Conservation (phyloP, 2,329 filamentous ascomycete species). For the Diaporthe humulicola region DNA sequence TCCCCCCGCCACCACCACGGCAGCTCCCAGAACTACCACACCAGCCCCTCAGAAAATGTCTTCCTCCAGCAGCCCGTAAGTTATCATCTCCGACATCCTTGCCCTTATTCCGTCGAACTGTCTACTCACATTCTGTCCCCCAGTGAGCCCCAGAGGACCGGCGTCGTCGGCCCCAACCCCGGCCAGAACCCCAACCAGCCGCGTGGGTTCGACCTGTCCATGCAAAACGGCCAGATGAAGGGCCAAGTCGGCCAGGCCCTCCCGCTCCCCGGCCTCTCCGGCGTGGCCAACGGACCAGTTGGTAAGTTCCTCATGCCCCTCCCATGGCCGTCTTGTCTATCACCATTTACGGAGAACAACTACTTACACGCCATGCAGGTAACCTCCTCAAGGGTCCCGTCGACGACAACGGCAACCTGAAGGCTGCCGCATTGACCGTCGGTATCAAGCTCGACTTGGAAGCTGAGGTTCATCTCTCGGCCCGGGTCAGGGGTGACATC, state of each 20-base stretch:
- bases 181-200: conserved; percentile 29
- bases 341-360: neutral
- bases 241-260: conserved; percentile 25
- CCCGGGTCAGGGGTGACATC: conserved; percentile 72
- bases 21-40: neutral
- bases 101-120: neutral
- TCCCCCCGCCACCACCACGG: neutral
- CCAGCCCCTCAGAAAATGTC: conserved; percentile 26
- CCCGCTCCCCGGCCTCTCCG: conserved; percentile 36
- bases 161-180: conserved; percentile 26
- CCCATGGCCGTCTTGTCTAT: neutral
- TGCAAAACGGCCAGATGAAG: conserved; percentile 23
- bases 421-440: conserved; percentile 69
- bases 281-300: conserved; percentile 29
- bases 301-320: conserved; percentile 11
- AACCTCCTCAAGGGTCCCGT: conserved; percentile 69
- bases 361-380: conserved; percentile 49
- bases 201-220: conserved; percentile 30
- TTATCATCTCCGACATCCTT: neutral
- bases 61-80: conserved; percentile 30
- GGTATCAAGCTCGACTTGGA: conserved; percentile 75
- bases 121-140: neutral
- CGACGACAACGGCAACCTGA: conserved; percentile 69
- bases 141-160: conserved; percentile 21
- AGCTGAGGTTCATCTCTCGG: conserved; percentile 73